Conservation (phyloP, 129 eudicot species). For the Tanacetum coccineum region DNA sequence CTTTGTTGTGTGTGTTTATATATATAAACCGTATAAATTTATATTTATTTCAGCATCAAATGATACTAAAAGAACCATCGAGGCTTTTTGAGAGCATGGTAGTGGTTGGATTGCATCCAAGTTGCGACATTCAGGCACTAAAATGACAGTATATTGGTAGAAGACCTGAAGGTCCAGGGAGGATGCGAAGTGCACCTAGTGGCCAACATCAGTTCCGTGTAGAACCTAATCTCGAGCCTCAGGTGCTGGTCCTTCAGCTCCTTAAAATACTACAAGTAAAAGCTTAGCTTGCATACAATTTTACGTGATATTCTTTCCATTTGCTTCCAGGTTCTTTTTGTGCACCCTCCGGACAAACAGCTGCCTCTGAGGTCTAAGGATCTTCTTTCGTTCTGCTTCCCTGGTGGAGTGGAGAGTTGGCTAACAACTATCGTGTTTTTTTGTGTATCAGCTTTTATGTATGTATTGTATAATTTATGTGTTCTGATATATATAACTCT, state of each 20-base stretch:
- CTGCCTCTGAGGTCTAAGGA: too few species aligned
- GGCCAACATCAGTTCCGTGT: constrained; percentile 75
- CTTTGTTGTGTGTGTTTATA: constrained; percentile 12
- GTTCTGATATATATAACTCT: too few species aligned
- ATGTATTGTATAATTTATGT: too few species aligned
- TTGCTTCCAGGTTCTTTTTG: too few species aligned
- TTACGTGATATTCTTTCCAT: constrained; percentile 7
- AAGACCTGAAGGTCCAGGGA: constrained; percentile 81
- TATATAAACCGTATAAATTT: background rate
- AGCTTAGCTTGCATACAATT: constrained; percentile 9
- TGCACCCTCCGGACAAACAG: too few species aligned
- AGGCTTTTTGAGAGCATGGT: too few species aligned
- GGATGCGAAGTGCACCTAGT: constrained; percentile 60
- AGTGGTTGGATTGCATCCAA: constrained; percentile 93
- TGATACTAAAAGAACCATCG: constrained; percentile 79
- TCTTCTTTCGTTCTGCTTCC: too few species aligned
- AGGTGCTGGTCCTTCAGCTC: constrained; percentile 43
- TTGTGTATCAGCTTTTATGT: too few species aligned
- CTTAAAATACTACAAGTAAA: background rate
- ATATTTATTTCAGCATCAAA: constrained; percentile 58
- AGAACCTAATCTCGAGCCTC: constrained; percentile 93
- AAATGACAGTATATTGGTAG: constrained; percentile 63
- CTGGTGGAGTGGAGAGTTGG: too few species aligned
- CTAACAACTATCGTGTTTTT: too few species aligned
- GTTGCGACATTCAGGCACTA: constrained; percentile 76